Evolutionary conservation across 139 green algal genomes (phyloP).

Genomic region (Chlorella vulgaris): DNA sequence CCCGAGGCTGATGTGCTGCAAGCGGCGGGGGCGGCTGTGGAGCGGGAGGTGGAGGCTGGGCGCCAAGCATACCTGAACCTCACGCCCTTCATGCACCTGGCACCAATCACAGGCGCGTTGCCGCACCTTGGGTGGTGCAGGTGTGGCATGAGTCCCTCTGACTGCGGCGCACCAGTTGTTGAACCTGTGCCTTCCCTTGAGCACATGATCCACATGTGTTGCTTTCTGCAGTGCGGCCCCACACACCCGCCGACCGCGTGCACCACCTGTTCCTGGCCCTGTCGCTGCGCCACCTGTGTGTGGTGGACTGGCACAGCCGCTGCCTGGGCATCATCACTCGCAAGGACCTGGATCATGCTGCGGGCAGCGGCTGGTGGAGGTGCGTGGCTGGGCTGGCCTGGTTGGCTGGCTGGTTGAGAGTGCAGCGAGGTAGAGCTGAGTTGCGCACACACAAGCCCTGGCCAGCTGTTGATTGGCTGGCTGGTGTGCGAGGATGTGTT

Average conservation of each 20-base stretch:
- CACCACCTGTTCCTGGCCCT: constrained; percentile 85
- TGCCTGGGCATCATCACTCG: constrained; percentile 93
- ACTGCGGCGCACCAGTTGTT: too few species aligned
- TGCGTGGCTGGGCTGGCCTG: neutral
- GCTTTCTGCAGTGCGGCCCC: neutral
- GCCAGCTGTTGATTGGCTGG: too few species aligned
- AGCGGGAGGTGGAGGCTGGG: neutral
- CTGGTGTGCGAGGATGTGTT: neutral
- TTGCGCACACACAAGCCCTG: neutral
- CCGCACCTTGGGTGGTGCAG: too few species aligned
- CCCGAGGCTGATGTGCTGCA: neutral
- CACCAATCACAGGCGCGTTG: constrained; percentile 62
- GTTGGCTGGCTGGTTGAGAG: too few species aligned
- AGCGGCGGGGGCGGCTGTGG: neutral
- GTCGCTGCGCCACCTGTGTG: constrained; percentile 90
- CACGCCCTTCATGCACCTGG: constrained; percentile 79
- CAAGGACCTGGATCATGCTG: constrained; percentile 86
- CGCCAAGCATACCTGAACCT: constrained; percentile 74
- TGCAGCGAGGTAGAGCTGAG: neutral
- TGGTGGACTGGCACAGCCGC: constrained; percentile 73
- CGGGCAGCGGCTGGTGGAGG: constrained; percentile 51
- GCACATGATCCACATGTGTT: neutral
- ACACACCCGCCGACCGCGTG: constrained; percentile 26
- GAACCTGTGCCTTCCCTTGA: neutral
- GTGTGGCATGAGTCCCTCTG: too few species aligned